Conservation (phyloP, 2,329 filamentous ascomycete species). For the Dactylellina cionopaga region DNA sequence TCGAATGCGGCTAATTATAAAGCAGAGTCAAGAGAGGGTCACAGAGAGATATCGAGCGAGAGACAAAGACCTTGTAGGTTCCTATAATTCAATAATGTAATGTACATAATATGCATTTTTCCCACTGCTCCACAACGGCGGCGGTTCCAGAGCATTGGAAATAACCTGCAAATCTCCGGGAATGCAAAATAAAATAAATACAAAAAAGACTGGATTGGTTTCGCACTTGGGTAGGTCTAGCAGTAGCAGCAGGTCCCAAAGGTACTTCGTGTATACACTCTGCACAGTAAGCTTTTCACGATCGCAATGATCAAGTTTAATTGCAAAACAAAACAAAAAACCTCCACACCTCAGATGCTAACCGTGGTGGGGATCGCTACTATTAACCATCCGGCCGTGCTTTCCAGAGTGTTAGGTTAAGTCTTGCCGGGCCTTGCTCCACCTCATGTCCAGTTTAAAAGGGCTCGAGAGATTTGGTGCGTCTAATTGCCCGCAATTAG, state of each 20-base stretch:
- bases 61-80: constrained; percentile 2
- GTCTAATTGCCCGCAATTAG: constrained; percentile 48
- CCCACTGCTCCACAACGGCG: not conserved
- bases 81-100: too few species aligned
- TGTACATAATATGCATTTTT: too few species aligned
- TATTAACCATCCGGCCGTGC: constrained; percentile 29
- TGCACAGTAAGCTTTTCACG: too few species aligned
- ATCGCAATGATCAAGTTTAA: constrained; percentile 33
- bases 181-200: too few species aligned
- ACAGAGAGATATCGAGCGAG: too few species aligned
- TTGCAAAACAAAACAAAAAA: constrained; percentile 16
- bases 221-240: too few species aligned
- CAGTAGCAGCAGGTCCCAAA: constrained; percentile 12
- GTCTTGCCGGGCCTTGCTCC: constrained; percentile 15
- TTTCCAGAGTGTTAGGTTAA: constrained; percentile 5
- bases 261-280: too few species aligned
- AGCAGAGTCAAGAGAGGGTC: too few species aligned
- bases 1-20: constrained; percentile 22
- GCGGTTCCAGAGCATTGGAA: constrained; percentile 48
- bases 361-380: constrained; percentile 12
- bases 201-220: too few species aligned
- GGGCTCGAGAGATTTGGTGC: constrained; percentile 27
- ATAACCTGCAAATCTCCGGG: constrained; percentile 48
- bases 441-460: constrained; percentile 13
- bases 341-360: constrained; percentile 1